Conservation (phyloP, 2,329 filamentous ascomycete genomes). For the Magnaporthiopsis rhizophila region DNA sequence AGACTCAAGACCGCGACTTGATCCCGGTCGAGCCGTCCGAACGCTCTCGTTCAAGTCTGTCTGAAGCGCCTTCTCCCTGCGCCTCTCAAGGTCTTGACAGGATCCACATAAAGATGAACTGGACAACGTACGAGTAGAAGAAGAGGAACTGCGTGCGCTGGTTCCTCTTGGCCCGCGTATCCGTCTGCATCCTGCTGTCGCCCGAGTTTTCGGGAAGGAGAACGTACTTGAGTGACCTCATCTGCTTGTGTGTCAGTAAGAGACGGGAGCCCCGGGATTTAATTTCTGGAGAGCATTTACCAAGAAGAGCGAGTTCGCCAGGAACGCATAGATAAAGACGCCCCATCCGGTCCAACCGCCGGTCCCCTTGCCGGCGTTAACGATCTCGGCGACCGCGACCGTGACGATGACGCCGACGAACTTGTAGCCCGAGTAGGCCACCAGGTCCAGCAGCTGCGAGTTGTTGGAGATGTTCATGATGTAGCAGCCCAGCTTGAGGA, state of each 20-base stretch:
- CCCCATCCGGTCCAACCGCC: constrained; percentile 84
- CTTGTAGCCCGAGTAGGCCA: constrained; percentile 97
- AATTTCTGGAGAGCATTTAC: constrained; percentile 40
- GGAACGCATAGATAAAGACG: constrained; percentile 84
- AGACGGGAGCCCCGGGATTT: not conserved
- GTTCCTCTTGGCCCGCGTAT: constrained; percentile 78
- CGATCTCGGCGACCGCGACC: constrained; percentile 67
- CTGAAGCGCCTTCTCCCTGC: not conserved
- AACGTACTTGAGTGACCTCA: constrained; percentile 93
- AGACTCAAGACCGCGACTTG: not conserved
- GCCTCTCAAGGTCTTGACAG: constrained; percentile 37
- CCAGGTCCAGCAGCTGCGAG: constrained; percentile 83
- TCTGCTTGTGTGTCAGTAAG: constrained; percentile 39
- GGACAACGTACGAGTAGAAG: constrained; percentile 88
- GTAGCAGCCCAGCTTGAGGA: constrained; percentile 87
- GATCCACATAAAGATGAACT: constrained; percentile 90
- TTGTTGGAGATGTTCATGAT: constrained; percentile 90
- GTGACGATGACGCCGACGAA: constrained; percentile 95
- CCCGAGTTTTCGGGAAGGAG: constrained; percentile 74
- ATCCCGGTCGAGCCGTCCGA: not conserved
- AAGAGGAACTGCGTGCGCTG: constrained; percentile 88
- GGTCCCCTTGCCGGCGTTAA: constrained; percentile 72
- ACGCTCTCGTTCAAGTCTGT: not conserved
- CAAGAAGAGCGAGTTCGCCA: constrained; percentile 91
- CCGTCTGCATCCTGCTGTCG: constrained; percentile 57